A percentile compares a stretch with the other conserved stretches of the same genome.
Evolutionary conservation across 1,284 basidiomycete genomes (phyloP).

Genomic region (Chondrostereum purpureum): DNA sequence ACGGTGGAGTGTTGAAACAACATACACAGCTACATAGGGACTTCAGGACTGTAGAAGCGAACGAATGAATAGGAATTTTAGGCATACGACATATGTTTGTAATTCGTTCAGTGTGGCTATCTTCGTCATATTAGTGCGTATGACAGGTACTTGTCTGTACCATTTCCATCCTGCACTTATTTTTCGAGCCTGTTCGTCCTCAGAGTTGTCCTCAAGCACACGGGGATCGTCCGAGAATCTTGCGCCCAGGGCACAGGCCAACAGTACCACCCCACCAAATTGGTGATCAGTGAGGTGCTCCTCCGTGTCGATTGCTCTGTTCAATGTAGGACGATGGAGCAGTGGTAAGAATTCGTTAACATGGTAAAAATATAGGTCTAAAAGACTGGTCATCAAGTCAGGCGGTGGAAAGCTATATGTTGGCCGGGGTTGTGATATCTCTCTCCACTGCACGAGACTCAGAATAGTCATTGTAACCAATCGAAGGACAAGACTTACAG

Average conservation of each 20-base stretch:
- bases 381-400: background rate
- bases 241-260: conserved; percentile 1
- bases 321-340: conserved; percentile 13
- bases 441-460: background rate
- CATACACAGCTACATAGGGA: background rate
- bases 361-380: conserved; percentile 10
- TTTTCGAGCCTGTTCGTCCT: background rate
- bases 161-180: conserved; percentile 1
- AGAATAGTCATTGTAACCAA: background rate
- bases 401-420: background rate
- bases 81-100: background rate
- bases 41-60: background rate
- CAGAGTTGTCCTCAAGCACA: background rate
- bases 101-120: conserved; percentile 1
- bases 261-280: conserved; percentile 2
- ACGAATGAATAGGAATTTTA: background rate
- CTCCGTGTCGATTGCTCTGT: background rate
- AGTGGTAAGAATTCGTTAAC: conserved; percentile 19
- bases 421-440: background rate
- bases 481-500: background rate
- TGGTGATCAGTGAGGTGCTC: background rate
- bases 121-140: background rate
- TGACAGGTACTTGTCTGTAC: background rate
- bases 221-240: conserved; percentile 1
- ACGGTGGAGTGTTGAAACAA: background rate